Evolutionary conservation across 2,329 filamentous ascomycete genomes (phyloP).

Genomic region (Xylariomycetidae sp.): DNA sequence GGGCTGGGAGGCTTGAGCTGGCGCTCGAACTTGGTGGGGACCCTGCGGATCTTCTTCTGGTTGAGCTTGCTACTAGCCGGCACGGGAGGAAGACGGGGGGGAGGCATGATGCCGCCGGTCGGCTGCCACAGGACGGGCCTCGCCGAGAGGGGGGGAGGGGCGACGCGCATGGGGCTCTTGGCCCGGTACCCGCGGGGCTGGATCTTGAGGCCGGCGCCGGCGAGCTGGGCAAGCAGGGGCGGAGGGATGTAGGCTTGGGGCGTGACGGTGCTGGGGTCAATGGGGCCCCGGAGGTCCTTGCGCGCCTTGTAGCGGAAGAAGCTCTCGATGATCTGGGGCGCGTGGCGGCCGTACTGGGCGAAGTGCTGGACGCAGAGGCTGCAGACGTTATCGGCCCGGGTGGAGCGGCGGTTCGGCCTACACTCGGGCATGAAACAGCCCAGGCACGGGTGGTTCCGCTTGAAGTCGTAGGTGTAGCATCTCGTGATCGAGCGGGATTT

Average conservation of each 20-base stretch:
- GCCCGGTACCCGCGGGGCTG: not conserved
- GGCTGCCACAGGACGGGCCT: too few relatives aligned
- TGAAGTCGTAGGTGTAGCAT: slow-evolving; percentile 15
- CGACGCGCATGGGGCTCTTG: too few relatives aligned
- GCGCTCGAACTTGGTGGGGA: too few relatives aligned
- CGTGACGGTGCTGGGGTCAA: slow-evolving; percentile 16
- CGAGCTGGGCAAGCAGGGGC: too few relatives aligned
- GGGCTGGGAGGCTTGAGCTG: too few relatives aligned
- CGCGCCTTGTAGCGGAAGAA: slow-evolving; percentile 21
- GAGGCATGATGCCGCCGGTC: too few relatives aligned
- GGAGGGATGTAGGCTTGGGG: slow-evolving; percentile 10
- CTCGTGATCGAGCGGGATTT: too few relatives aligned
- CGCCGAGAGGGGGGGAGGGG: too few relatives aligned
- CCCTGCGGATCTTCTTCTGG: too few relatives aligned
- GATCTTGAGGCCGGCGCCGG: slow-evolving; percentile 3
- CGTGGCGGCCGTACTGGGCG: slow-evolving; percentile 11
- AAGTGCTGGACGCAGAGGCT: slow-evolving; percentile 15
- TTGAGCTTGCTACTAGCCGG: too few relatives aligned
- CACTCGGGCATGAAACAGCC: slow-evolving; percentile 11
- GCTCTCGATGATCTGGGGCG: slow-evolving; percentile 9
- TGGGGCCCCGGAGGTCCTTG: slow-evolving; percentile 9
- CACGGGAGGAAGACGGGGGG: too few relatives aligned
- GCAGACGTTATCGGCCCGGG: slow-evolving; percentile 10
- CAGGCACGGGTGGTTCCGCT: slow-evolving; percentile 8
- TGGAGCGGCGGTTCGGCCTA: not conserved